Evolutionary conservation across 306 rosid species (phyloP).

Genomic region (Cyclanthera cordifolia): DNA sequence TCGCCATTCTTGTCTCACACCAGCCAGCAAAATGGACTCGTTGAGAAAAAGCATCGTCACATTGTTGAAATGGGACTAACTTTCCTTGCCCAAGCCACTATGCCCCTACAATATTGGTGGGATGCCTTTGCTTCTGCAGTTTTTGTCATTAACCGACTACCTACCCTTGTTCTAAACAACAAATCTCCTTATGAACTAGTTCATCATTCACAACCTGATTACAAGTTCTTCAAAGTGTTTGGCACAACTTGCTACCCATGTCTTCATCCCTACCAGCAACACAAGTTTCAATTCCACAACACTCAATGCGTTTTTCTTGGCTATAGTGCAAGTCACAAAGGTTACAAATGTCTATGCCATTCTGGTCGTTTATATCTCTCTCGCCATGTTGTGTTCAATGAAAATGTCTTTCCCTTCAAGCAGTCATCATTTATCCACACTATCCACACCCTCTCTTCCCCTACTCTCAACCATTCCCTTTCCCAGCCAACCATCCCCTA

Average conservation of each 20-base stretch:
- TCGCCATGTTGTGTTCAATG: background rate
- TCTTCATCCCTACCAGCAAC: background rate
- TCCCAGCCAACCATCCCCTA: no score
- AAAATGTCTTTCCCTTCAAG: background rate
- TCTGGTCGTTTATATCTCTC: background rate
- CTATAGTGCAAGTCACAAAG: background rate
- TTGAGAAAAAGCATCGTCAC: background rate
- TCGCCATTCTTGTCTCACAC: background rate
- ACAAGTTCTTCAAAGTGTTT: background rate
- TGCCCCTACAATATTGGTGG: background rate
- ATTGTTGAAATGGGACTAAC: background rate
- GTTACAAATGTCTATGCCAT: background rate
- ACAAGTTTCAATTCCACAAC: background rate
- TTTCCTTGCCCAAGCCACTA: background rate
- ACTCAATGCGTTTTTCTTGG: background rate
- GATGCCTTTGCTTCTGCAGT: background rate
- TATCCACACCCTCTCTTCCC: no score
- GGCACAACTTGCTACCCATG: background rate
- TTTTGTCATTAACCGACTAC: background rate
- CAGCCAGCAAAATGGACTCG: background rate
- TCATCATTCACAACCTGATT: background rate
- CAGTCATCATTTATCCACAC: no score
- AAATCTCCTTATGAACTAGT: background rate
- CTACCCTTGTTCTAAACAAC: background rate
- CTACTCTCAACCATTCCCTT: no score